Evolutionary conservation across 148 eudicot genomes (phyloP), one percentile per base, ranked within the genome.

Genomic region (Euryodendron excelsum): DNA sequence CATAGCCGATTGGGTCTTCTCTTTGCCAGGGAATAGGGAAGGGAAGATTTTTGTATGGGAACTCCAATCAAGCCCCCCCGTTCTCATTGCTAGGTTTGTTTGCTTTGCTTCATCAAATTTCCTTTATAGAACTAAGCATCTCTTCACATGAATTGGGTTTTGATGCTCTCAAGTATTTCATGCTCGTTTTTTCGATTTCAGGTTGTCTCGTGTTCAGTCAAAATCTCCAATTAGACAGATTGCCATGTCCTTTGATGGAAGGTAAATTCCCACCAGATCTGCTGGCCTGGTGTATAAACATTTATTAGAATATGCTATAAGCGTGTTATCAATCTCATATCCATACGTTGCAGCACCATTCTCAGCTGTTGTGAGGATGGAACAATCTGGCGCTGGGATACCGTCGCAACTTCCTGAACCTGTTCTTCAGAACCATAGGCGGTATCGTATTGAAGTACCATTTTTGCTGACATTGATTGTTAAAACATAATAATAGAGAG

Each of bases 341-440:
- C n/a, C 72, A 31, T 70, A 41, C 81, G 73, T 56, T 82, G 81
- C 93, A 96, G 98, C 86, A 96, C 96, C 50, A 91, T 96, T 79
- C 86, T 96, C 58, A 87, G 94, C 77, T 91, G 99, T 82, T 93
- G 98, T 72, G 98, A 93, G 78, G 98, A 96, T 64, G 98, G 99
- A 74, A 93, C 94, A 3, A 90, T 96, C 76, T 96, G 99, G 99
- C 94, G 98, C 18, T 93, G 99, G 99, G 99, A 96, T 79, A 89
- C 82, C 2, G 88, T 90, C 30, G 82, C 92, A 56, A 89, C 87
- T 62, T 69, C 88, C 36, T 80, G 64, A 79, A 27, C 52, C 27
- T 56, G 27, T 2, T 1, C 1, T 6, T 23, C 7, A 34, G 21
- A 15, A 30, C 12, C 28, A 21, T 13, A 13, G 56, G 31, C 2